Percentiles rank a stretch among this genome's conserved stretches.
These are phyloP conservation scores for Hymenoscyphus repandus DNA, from an alignment of 2,329 filamentous ascomycete species.

Conservation along the genomic window DNA sequence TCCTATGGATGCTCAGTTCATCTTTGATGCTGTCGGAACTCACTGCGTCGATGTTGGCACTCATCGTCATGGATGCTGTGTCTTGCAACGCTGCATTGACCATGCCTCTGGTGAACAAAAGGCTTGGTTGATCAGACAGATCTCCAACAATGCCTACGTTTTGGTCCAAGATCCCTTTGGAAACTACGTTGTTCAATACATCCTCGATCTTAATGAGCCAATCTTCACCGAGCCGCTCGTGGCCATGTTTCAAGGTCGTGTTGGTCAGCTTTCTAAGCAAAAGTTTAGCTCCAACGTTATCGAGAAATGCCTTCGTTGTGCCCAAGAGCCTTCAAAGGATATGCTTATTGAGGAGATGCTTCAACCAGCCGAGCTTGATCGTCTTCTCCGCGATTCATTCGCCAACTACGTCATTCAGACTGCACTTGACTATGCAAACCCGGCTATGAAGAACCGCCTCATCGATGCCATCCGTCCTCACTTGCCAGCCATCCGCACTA, in stretches of 20 bases:
- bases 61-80: slow-evolving; percentile 95
- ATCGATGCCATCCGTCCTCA: slow-evolving; percentile 83
- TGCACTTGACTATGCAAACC: slow-evolving; percentile 78
- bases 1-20: slow-evolving; percentile 83
- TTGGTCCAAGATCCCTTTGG: slow-evolving; percentile 96
- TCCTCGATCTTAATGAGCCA: slow-evolving; percentile 86
- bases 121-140: slow-evolving; percentile 75
- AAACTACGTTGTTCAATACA: slow-evolving; percentile 99
- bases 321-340: slow-evolving; percentile 67
- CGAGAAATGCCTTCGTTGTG: slow-evolving; percentile 89
- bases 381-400: slow-evolving; percentile 84
- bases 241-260: slow-evolving; percentile 68
- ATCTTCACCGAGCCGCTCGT: slow-evolving; percentile 87
- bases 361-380: slow-evolving; percentile 72
- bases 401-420: slow-evolving; percentile 99
- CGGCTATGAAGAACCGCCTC: slow-evolving; percentile 65
- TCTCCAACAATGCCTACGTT: slow-evolving; percentile 80
- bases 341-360: slow-evolving; percentile 82
- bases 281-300: slow-evolving; percentile 99
- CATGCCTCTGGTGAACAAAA: slow-evolving; percentile 91
- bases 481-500: slow-evolving; percentile 77
- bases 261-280: slow-evolving; percentile 74
- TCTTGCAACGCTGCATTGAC: slow-evolving; percentile 96
- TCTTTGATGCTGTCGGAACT: slow-evolving; percentile 87
- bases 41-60: slow-evolving; percentile 90